Evolutionary conservation across 1,139 yeast genomes (phyloP), one percentile per base, ranked within the genome.

Genomic region (Protomyces arabidopsidicola): DNA sequence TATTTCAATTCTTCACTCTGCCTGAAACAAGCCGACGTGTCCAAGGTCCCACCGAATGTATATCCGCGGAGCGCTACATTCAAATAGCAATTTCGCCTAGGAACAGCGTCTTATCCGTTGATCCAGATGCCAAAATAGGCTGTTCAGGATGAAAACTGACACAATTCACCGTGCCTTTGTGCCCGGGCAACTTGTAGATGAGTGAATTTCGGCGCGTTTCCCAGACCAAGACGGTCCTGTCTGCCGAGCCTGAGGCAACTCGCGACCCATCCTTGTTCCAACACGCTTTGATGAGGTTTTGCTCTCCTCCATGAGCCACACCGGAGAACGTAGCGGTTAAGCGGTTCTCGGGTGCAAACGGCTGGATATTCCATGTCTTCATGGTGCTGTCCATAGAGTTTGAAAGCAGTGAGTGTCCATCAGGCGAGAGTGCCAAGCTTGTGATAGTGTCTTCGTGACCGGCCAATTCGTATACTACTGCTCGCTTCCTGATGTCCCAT

Each of bases 161-260:
- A 45, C 27, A 42, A 39, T 53, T 54, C 14, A 53, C 63, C 2
- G 58, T 60, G 8, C 58, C 54, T 24, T 54, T 60, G 52, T 60
- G 58, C 16, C 63, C 54, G 2, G 78, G 75, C 14, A 80, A 73
- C 69, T 84, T 84, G 57, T 78, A 75, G 12, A 78, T 67, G 24
- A 85, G 68, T 56, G 77, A 77, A 61, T 83, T 76, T 0, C 85
- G 75, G 2, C 78, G 77, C n/a, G 80, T 75, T 67, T 85, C 86
- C 90, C 93, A 88, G 2, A 80, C 70, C 2, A 84, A 82, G 0
- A 82, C 79, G 1, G 84, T 77, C 3, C 80, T 77, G 71, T 87
- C 91, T 45, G 82, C 83, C 0, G 90, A 81, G 0, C 93, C 95
- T 1, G 87, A 81, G 10, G 78, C 75, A 2, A 85, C 75, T 22